Percentiles rank a stretch among this genome's conserved stretches.
phyloP scores from a whole-genome alignment of 192 early-diverging fungal genomes.

The Entomortierella beljakovae region DNA sequence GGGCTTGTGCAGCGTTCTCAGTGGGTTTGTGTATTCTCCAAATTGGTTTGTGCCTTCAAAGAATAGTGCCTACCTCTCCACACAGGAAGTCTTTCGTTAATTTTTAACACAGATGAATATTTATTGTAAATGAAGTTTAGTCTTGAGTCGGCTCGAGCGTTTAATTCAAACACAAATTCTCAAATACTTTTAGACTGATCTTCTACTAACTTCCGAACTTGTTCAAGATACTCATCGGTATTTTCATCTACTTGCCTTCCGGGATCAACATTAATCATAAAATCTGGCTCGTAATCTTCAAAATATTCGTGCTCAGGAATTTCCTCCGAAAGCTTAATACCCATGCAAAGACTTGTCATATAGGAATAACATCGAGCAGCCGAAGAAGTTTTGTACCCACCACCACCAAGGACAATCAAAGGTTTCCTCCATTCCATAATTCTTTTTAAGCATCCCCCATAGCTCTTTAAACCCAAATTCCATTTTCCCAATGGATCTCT shows the following conservation, averaged over 20 bases:
- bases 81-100: too few species aligned
- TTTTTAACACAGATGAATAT: too few species aligned
- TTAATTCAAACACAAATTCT: too few species aligned
- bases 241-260: constrained; percentile 49
- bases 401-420: constrained; percentile 53
- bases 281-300: constrained; percentile 55
- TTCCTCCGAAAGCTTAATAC: constrained; percentile 31
- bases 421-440: constrained; percentile 52
- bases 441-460: constrained; percentile 47
- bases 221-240: constrained; percentile 21
- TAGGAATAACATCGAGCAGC: constrained; percentile 84
- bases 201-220: constrained; percentile 6
- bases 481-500: constrained; percentile 55
- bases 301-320: constrained; percentile 56
- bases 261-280: constrained; percentile 35
- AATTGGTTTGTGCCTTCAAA: too few species aligned
- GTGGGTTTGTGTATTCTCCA: too few species aligned
- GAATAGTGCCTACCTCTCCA: too few species aligned
- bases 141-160: too few species aligned
- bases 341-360: constrained; percentile 73
- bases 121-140: too few species aligned
- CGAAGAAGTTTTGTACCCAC: constrained; percentile 83
- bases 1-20: too few species aligned
- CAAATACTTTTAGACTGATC: background rate
- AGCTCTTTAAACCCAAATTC: constrained; percentile 46